Base-by-base conservation (phyloP, 176 grass and related monocot genomes). In the Musa troglodytarum region DNA sequence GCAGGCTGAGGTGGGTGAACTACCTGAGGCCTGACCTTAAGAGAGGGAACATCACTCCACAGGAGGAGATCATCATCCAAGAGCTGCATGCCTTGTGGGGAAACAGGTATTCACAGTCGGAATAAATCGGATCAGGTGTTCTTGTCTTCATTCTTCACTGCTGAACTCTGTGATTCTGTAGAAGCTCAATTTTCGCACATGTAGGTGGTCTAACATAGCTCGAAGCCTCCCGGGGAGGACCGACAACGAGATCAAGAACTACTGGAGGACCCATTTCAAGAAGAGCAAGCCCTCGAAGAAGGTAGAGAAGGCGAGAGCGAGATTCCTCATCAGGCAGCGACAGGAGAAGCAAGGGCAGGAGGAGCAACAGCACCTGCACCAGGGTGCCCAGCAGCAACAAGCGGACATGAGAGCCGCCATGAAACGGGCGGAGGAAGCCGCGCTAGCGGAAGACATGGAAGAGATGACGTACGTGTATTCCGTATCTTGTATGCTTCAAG, bases 231-330 rank as follows among this genome's bases (percentile, higher is more conserved):
- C 94, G 2, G 94, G 94, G 1, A 82, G 94, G 91, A 98, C 94
- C 17, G 94, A 98, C 78, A 98, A 98, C 75, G 90, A 98, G 90
- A 98, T 98, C 84, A 98, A 98, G 82, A 98, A 98, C 94, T 93
- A 93, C 88, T 98, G 94, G 94, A 72, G 90, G 77, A 98, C 94
- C 24, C 90, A 93, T 75, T 93, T 89, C 88, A 98, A 98, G 83
- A 89, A 87, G 82, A 84, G 81, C 50, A 92, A 86, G 81, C 85
- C 92, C 12, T 92, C 87, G 25, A 92, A 92, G 83, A 96, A 81
- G 69, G 77, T 96, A n/a, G 89, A 88, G 82, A 81, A 83, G 57
- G 89, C 93, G 2, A 81, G 89, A 54, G 85, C 93, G 0, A 69
- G 82, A 51, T 90, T 88, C 71, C 51, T 92, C 29, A 81, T 74